These are phyloP conservation scores for Rhododendron kiyosumense DNA, from an alignment of 148 eudicot species.

Conservation along the genomic window DNA sequence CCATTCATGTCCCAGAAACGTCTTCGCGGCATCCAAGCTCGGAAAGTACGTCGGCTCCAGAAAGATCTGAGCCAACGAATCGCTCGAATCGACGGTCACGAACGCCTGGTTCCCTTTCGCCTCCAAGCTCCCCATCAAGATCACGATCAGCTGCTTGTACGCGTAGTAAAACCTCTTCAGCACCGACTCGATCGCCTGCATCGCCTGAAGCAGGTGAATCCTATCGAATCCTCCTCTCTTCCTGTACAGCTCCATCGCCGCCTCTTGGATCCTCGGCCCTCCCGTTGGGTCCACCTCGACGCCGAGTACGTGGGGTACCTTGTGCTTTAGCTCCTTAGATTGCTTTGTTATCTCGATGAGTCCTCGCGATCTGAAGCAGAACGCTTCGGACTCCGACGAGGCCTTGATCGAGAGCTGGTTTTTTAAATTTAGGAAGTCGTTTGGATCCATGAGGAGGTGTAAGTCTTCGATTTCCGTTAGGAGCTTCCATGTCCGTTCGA, in stretches of 20 bases:
- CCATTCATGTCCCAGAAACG: conserved; percentile 73
- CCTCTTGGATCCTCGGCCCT: conserved; percentile 66
- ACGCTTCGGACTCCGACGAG: conserved; percentile 35
- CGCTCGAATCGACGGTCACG: conserved; percentile 31
- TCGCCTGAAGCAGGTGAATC: conserved; percentile 63
- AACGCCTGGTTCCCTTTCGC: conserved; percentile 38
- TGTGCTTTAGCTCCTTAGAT: conserved; percentile 57
- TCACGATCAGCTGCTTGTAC: conserved; percentile 59
- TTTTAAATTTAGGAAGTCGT: conserved; percentile 57
- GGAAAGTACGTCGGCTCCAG: conserved; percentile 82
- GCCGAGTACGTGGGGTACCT: conserved; percentile 50
- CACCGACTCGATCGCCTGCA: conserved; percentile 69
- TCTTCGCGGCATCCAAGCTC: conserved; percentile 84
- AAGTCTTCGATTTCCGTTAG: conserved; percentile 44
- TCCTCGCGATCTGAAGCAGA: conserved; percentile 62
- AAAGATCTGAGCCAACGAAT: conserved; percentile 48
- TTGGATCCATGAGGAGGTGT: conserved; percentile 59
- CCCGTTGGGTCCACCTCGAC: conserved; percentile 83
- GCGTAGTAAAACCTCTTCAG: conserved; percentile 58
- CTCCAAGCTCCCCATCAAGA: conserved; percentile 67
- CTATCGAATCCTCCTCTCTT: conserved; percentile 37
- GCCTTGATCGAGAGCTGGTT: conserved; percentile 49
- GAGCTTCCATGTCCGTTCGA: conserved; percentile 60
- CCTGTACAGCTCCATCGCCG: conserved; percentile 66
- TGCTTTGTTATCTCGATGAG: conserved; percentile 42